These are phyloP conservation scores for Boletales sp. DNA, from an alignment of 768 basidiomycete species.

Conservation along the genomic window DNA sequence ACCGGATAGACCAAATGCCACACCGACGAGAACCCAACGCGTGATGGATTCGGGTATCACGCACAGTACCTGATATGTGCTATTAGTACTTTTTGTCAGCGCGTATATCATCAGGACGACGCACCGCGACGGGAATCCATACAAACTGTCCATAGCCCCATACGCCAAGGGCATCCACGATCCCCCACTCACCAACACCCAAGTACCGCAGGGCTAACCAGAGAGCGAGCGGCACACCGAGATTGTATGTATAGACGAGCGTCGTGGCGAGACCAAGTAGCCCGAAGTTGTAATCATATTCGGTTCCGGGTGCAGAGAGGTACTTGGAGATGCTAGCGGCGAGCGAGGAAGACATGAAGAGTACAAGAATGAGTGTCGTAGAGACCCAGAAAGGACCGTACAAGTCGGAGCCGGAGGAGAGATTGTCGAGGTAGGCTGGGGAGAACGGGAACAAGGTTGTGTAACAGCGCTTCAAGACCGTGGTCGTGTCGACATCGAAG, in stretches of 20 bases:
- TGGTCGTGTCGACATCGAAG: constrained; percentile 85
- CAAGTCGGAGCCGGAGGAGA: constrained; percentile 55
- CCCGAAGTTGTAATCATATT: constrained; percentile 82
- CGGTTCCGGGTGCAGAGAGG: constrained; percentile 55
- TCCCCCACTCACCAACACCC: constrained; percentile 86
- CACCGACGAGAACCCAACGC: constrained; percentile 74
- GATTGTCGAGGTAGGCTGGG: constrained; percentile 58
- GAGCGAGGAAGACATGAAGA: constrained; percentile 92
- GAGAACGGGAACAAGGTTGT: constrained; percentile 74
- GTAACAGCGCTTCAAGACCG: constrained; percentile 72
- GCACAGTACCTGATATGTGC: constrained; percentile 62
- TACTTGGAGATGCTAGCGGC: constrained; percentile 86
- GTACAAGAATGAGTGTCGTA: constrained; percentile 88
- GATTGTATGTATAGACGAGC: constrained; percentile 83
- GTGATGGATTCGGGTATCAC: constrained; percentile 81
- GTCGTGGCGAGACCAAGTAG: constrained; percentile 79
- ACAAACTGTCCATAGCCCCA: constrained; percentile 84
- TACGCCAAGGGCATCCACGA: constrained; percentile 76
- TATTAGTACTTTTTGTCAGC: neutral
- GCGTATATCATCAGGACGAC: constrained; percentile 24
- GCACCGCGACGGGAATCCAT: constrained; percentile 84
- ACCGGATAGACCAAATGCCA: constrained; percentile 78
- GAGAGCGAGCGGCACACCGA: constrained; percentile 75
- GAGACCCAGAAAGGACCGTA: constrained; percentile 98
- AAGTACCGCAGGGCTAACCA: constrained; percentile 86